Base-by-base conservation (phyloP, 441 rosid genomes). In the Populus hybrid region DNA sequence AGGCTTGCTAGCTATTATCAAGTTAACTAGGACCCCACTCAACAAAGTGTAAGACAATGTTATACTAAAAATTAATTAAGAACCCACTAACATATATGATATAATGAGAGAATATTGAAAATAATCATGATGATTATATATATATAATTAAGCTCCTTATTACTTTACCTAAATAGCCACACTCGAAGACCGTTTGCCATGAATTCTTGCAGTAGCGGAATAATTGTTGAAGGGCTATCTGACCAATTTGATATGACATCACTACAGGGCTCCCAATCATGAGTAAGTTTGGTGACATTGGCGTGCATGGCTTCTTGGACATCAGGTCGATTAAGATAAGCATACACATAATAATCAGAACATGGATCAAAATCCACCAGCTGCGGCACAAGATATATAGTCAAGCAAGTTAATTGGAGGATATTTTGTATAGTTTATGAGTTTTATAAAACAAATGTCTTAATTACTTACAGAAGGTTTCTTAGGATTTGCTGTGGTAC, bases 221-320 rank as follows among this genome's bases (percentile, higher is more conserved):
- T 81, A 40, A 91, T 69, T 7, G 96, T 87, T 8, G 88, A 59
- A 10, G 99, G 87, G 70, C 92, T 88, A 72, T 95, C 93, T 1
- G 65, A 40, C 98, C 99, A 93, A 0, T 34, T 59, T 12, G 20
- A 10, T 10, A 91, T 66, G 63, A 90, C 36, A 16, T 84, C 81
- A 78, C 92, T 90, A 84, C 98, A 93, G 2, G 90, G 88, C 75
- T 88, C 69, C 97, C 98, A 94, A 35, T 83, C 86, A 81, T 91
- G 85, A 42, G 83, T 78, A 18, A 94, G 86, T 69, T 88, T 90
- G 2, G 99, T 94, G 46, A 87, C 88, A 75, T 92, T 93, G 21
- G 99, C 99, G 80, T 93, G 97, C 70, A 94, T 74, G 23, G 95
- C 97, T 70, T 81, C 85, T 83, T 94, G 98, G 16, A 93, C 98